These are phyloP conservation scores for Fistulina hepatica DNA, from an alignment of 1,284 basidiomycete species.

Conservation along the genomic window DNA sequence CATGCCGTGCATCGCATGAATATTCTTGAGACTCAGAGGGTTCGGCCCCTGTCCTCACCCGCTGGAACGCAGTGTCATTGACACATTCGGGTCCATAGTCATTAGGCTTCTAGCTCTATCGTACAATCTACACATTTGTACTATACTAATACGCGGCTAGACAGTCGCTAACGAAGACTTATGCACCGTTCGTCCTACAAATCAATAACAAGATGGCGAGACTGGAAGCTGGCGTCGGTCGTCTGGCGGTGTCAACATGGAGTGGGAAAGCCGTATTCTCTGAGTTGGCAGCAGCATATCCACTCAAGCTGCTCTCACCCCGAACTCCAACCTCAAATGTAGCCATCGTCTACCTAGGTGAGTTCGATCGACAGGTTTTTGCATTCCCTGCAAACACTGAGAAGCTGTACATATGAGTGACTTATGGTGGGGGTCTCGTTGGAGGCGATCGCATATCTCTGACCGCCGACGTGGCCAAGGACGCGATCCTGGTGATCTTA, in stretches of 20 bases:
- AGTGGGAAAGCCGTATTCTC: conserved; percentile 55
- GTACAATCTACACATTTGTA: too few species aligned
- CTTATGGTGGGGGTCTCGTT: conserved; percentile 91
- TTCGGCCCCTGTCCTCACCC: too few species aligned
- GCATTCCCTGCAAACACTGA: conserved; percentile 28
- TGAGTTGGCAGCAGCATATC: conserved; percentile 75
- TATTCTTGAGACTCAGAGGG: too few species aligned
- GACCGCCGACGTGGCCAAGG: conserved; percentile 46
- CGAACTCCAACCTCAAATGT: conserved; percentile 37
- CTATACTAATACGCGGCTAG: too few species aligned
- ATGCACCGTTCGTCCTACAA: too few species aligned
- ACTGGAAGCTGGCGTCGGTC: conserved; percentile 40
- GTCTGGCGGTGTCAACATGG: conserved; percentile 40
- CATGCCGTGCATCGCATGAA: too few species aligned
- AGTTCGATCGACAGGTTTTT: conserved; percentile 23
- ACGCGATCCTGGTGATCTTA: conserved; percentile 53
- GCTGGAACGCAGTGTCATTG: too few species aligned
- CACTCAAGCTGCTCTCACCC: conserved; percentile 84
- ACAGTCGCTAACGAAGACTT: too few species aligned
- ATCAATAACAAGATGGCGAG: conserved; percentile 22
- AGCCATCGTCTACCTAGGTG: conserved; percentile 69
- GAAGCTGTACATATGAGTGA: too few species aligned
- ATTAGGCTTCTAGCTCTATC: too few species aligned
- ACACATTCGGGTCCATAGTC: too few species aligned
- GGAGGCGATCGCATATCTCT: conserved; percentile 74